phyloP scores from a whole-genome alignment of 1,284 basidiomycete genomes.

The Malassezia sp. region DNA sequence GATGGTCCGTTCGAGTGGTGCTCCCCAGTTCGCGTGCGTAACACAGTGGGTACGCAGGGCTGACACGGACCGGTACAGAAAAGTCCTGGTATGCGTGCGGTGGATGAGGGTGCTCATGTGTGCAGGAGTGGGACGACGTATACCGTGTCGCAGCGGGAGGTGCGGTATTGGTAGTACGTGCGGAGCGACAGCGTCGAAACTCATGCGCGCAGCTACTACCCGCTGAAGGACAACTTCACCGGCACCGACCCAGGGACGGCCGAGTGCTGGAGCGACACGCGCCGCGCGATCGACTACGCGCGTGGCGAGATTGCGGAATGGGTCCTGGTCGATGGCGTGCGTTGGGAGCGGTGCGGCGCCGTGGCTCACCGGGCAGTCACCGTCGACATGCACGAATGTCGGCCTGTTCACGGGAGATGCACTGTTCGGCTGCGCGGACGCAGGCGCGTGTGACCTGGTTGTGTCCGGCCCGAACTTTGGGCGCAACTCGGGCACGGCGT shows the following conservation, averaged over 20 bases:
- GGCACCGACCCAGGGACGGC: constrained; percentile 24
- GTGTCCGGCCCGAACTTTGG: constrained; percentile 44
- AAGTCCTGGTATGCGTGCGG: constrained; percentile 6
- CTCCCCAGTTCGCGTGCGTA: constrained; percentile 32
- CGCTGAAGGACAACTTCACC: constrained; percentile 25
- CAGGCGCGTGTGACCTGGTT: constrained; percentile 32
- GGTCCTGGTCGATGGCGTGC: constrained; percentile 37
- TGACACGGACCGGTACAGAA: constrained; percentile 12
- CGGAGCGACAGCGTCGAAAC: no score
- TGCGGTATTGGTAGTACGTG: constrained; percentile 38
- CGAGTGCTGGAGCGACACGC: constrained; percentile 31
- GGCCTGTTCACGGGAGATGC: constrained; percentile 34
- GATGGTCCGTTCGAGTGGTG: constrained; percentile 41
- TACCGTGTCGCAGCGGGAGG: constrained; percentile 23
- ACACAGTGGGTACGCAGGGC: neutral
- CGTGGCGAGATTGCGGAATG: constrained; percentile 40
- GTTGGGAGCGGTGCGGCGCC: neutral
- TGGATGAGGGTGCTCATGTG: neutral
- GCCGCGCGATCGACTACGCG: constrained; percentile 23
- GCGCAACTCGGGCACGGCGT: constrained; percentile 42
- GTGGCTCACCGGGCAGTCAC: constrained; percentile 17
- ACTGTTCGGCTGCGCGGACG: constrained; percentile 18
- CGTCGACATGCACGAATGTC: constrained; percentile 39
- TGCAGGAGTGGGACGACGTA: constrained; percentile 35
- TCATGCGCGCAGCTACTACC: constrained; percentile 31